Base-by-base conservation (phyloP, 208 protist species). In the Borovskyia barvae region DNA sequence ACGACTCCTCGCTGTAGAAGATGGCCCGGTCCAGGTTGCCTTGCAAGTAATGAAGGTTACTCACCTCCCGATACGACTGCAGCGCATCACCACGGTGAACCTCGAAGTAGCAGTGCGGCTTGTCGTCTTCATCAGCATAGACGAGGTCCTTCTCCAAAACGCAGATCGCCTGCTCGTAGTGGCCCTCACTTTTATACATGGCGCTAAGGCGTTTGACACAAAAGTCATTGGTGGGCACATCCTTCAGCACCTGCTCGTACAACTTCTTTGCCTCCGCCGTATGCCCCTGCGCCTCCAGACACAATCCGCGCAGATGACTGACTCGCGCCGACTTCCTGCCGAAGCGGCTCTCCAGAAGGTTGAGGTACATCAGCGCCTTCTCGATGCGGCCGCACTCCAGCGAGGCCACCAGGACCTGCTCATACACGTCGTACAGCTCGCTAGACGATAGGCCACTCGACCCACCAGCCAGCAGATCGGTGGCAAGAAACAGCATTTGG, bases 391-490 rank as follows among this genome's bases (percentile, higher is more conserved):
- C 87, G 49, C 78, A 87, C 51, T 91, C 84, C 5, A 94, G 72
- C 6, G 84, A 79, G n/a, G 83, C 76, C 29, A 94, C 76, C 20
- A 94, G 71, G 30, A 85, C 72, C 66, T 87, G 77, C 71, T 94
- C 87, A 46, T 92, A 89, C 17, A 90, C 70, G 3, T 76, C 66
- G 48, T 80, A 87, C 43, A 86, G 57, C 65, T 94, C 82, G 17
- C 30, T 53, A 5, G 63, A 36, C 41, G 48, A 53, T 20, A 92
- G 66, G 24, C 82, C 78, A 36, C 73, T 59, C 8, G 66, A 75
- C 14, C 84, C 82, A 25, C 84, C 73, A 15, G 79, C 82, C 25
- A 94, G 73, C 26, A 92, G 61, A 67, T 94, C 84, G 0, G 79
- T 88, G 7, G 77, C 81, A 43, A 94, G 49, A 28, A 91, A 79